Evolutionary conservation across 2,329 filamentous ascomycete genomes (phyloP).

Genomic region (Macrophomina pseudophaseolina): DNA sequence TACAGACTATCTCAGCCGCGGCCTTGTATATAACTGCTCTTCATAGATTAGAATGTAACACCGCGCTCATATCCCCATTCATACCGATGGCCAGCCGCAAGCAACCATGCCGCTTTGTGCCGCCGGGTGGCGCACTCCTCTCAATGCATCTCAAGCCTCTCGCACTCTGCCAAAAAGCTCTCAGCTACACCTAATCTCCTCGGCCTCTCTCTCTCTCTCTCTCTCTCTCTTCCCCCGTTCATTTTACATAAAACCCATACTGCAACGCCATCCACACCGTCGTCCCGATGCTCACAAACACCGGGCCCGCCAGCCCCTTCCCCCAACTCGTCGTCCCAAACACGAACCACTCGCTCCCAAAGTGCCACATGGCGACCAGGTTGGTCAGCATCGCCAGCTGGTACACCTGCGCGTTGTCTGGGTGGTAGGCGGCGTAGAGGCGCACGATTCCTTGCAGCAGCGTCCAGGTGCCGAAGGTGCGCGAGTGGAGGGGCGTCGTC

Average conservation of each 20-base stretch:
- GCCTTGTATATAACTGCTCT: no score
- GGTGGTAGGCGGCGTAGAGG: constrained; percentile 82
- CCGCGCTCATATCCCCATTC: no score
- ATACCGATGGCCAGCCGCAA: no score
- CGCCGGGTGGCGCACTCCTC: no score
- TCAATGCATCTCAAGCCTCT: no score
- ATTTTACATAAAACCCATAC: constrained; percentile 70
- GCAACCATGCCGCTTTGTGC: no score
- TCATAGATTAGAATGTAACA: no score
- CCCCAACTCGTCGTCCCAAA: constrained; percentile 76
- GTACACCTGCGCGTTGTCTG: constrained; percentile 74
- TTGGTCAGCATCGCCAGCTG: constrained; percentile 84
- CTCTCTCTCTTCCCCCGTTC: not conserved
- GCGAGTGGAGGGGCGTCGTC: constrained; percentile 75
- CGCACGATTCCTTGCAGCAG: constrained; percentile 77
- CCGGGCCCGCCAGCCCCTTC: constrained; percentile 63
- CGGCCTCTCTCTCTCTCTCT: no score
- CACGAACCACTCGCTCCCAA: constrained; percentile 77
- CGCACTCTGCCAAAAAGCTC: no score
- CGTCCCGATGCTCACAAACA: constrained; percentile 61
- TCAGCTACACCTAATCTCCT: no score
- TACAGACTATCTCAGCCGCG: no score
- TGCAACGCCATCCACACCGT: constrained; percentile 69
- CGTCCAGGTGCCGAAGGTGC: constrained; percentile 89
- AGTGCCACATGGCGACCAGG: constrained; percentile 76